These are phyloP conservation scores for Neurospora terricola DNA, from an alignment of 495 filamentous ascomycete genomes.

Conservation along the genomic window DNA sequence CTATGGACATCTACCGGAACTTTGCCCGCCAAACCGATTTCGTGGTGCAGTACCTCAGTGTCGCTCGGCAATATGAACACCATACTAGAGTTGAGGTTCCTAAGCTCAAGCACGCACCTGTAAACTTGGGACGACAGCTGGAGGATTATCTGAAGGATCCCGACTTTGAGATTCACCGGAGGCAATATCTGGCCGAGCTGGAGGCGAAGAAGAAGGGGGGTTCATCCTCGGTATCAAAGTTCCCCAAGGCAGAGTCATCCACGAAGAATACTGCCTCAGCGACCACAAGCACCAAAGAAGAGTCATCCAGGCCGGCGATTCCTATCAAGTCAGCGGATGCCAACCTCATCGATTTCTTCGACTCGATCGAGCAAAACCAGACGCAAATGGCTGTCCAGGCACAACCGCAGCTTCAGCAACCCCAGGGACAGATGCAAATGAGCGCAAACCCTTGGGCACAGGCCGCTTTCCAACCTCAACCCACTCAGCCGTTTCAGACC, in stretches of 20 bases:
- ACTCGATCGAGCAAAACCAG: constrained; percentile 89
- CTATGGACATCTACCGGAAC: constrained; percentile 83
- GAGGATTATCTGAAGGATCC: constrained; percentile 94
- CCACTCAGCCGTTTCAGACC: constrained; percentile 33
- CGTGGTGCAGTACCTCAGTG: constrained; percentile 81
- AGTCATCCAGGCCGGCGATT: constrained; percentile 7
- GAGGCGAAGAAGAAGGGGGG: constrained; percentile 64
- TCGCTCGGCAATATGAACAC: constrained; percentile 81
- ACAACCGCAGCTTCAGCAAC: constrained; percentile 21
- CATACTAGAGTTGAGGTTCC: constrained; percentile 90
- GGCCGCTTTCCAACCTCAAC: constrained; percentile 20
- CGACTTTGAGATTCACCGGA: constrained; percentile 89
- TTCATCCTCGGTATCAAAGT: constrained; percentile 15
- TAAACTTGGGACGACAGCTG: constrained; percentile 75
- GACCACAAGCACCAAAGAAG: constrained; percentile 16
- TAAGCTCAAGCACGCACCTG: constrained; percentile 94
- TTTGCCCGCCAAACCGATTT: constrained; percentile 89
- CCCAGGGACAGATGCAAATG: constrained; percentile 19
- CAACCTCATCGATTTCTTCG: constrained; percentile 97
- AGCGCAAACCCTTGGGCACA: constrained; percentile 25
- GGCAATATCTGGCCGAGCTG: constrained; percentile 80
- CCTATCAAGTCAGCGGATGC: constrained; percentile 53
- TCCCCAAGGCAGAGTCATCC: constrained; percentile 25
- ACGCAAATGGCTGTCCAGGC: constrained; percentile 53
- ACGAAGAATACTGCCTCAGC: constrained; percentile 25